Percentiles rank a stretch among this genome's conserved stretches.
These are phyloP conservation scores for Dactylellina cionopaga DNA, from an alignment of 2,329 filamentous ascomycete species.

Conservation along the genomic window DNA sequence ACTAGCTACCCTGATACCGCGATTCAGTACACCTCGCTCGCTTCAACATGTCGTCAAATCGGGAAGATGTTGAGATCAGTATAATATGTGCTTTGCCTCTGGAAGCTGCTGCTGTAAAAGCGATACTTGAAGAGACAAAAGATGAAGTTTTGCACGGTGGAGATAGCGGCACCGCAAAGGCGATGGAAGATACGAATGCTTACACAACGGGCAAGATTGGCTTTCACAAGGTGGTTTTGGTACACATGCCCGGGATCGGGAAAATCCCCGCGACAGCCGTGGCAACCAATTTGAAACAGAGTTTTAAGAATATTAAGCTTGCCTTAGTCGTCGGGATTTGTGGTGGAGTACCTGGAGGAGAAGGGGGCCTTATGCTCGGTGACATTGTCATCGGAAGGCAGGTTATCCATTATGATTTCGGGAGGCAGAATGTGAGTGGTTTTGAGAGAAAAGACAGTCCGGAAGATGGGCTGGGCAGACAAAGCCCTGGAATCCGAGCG, in stretches of 20 bases:
- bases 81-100: no score
- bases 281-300: constrained; percentile 56
- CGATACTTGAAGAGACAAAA: no score
- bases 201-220: constrained; percentile 59
- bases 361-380: constrained; percentile 6
- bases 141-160: no score
- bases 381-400: constrained; percentile 55
- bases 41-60: no score
- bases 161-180: no score
- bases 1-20: no score
- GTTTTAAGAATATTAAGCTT: constrained; percentile 58
- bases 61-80: no score
- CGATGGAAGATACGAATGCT: constrained; percentile 54
- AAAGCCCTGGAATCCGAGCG: constrained; percentile 56
- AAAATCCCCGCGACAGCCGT: constrained; percentile 55
- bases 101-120: no score
- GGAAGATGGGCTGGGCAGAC: constrained; percentile 51
- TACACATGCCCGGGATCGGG: constrained; percentile 57
- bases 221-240: constrained; percentile 60
- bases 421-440: constrained; percentile 36
- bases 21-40: no score
- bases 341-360: constrained; percentile 58
- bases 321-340: constrained; percentile 60
- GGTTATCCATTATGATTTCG: constrained; percentile 56
- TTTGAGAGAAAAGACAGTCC: constrained; percentile 52